phyloP scores from a whole-genome alignment of 257 asterid species.

The Scutellaria barbata region DNA sequence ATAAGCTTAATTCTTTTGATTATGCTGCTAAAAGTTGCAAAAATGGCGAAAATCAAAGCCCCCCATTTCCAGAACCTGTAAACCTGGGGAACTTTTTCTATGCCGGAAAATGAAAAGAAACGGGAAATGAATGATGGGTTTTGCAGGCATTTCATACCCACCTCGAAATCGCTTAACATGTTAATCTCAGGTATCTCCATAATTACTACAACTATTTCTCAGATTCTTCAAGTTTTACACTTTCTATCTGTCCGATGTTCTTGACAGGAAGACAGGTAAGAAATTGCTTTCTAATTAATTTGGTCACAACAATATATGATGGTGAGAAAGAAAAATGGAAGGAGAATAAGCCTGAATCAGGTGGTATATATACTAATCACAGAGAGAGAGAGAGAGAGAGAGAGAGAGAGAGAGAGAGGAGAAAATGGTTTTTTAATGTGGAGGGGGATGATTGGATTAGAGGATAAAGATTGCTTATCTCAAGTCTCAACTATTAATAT shows the following conservation, averaged over 20 bases:
- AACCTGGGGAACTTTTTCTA: slow-evolving; percentile 37
- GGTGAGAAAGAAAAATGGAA: background rate
- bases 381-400: background rate
- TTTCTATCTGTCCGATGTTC: background rate
- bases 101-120: slow-evolving; percentile 45
- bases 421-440: slow-evolving; percentile 24
- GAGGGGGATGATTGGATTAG: slow-evolving; percentile 37
- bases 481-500: background rate
- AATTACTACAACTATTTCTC: background rate
- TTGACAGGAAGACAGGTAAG: slow-evolving; percentile 20
- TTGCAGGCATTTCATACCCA: slow-evolving; percentile 74
- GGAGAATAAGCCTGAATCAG: slow-evolving; percentile 17
- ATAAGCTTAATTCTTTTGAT: slow-evolving; percentile 56
- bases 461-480: slow-evolving; percentile 32
- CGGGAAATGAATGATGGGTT: slow-evolving; percentile 60
- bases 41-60: slow-evolving; percentile 69
- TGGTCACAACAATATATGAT: slow-evolving; percentile 15
- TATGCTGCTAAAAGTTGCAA: slow-evolving; percentile 70
- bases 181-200: slow-evolving; percentile 76
- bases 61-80: slow-evolving; percentile 86
- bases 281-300: slow-evolving; percentile 10
- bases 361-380: slow-evolving; percentile 38
- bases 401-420: background rate
- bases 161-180: slow-evolving; percentile 69
- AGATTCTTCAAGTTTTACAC: background rate